Evolutionary conservation across 305 asterid genomes (phyloP).

Genomic region (Ajuga reptans): DNA sequence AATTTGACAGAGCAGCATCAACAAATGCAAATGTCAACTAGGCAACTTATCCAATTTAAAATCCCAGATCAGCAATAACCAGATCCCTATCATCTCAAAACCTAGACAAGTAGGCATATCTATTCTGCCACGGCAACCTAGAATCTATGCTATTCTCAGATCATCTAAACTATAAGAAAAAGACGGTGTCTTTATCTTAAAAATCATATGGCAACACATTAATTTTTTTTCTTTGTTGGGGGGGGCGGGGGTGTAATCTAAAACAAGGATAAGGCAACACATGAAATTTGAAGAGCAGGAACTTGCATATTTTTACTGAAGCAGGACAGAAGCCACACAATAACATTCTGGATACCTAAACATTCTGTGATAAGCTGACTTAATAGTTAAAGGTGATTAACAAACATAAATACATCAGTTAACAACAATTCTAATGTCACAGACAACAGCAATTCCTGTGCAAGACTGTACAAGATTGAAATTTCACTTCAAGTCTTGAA

Average conservation of each 20-base stretch:
- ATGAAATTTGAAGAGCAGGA: neutral
- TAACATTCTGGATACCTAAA: neutral
- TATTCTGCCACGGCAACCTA: neutral
- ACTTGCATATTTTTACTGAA: neutral
- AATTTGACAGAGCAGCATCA: neutral
- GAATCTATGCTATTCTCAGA: slow-evolving; percentile 1
- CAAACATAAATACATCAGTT: neutral
- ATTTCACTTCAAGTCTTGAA: neutral
- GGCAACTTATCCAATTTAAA: neutral
- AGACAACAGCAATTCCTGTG: neutral
- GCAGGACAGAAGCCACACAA: neutral
- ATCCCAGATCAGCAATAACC: slow-evolving; percentile 6
- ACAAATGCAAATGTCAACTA: neutral
- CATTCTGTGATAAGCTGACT: neutral
- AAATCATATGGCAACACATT: no score
- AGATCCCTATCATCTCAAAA: neutral
- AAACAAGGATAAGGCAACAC: neutral
- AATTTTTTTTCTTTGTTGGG: no score
- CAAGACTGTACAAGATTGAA: neutral
- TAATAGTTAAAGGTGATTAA: neutral
- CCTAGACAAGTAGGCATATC: neutral
- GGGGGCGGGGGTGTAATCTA: neutral
- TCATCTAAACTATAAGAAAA: neutral
- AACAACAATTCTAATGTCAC: neutral
- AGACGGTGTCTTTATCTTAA: neutral